Base-by-base conservation (phyloP, 1,284 basidiomycete genomes). In the Malassezia arunalokei region DNA sequence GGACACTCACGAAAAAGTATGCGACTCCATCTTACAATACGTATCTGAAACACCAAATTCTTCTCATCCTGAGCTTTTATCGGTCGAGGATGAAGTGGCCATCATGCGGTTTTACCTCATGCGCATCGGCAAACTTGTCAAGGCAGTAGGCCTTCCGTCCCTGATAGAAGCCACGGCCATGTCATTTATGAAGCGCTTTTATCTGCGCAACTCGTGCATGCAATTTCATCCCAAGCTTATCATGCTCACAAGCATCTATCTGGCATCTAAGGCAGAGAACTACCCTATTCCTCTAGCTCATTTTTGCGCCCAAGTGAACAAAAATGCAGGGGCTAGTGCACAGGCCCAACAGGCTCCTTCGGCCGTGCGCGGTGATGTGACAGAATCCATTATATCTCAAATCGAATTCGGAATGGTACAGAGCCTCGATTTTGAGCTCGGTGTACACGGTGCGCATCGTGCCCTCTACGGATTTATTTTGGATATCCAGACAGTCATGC, bases 171-270 rank as follows among this genome's bases (percentile, higher is more conserved):
- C 89, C 0, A 95, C 91, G 0, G 88, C 90, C 0, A 82, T 87
- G 52, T 83, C 80, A 41, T 96, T 91, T 73, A 78, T 99, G 60
- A 98, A 98, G 73, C 80, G 94, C 5, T 98, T 99, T 76, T 99
- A 98, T 73, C 79, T 98, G 49, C 85, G 87, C 75, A 98, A 98
- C 69, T 95, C 90, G 1, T 88, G 90, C 48, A 95, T 98, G 90
- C 91, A 98, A 71, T 95, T 88, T 82, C 94, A 98, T 75, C 94
- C 92, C 0, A 94, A 94, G 76, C 86, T 87, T 64, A 87, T 98
- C 68, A 96, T 98, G 92, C 79, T 95, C 46, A 96, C 92, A 1
- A 84, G 89, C 30, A 78, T 98, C 33, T 99, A 94, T 68, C 80
- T 99, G 46, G 90, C 92, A 0, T 85, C 89, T 15, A 99, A 99